Base-by-base conservation (phyloP, 306 rosid genomes). In the Luffa aegyptiaca region DNA sequence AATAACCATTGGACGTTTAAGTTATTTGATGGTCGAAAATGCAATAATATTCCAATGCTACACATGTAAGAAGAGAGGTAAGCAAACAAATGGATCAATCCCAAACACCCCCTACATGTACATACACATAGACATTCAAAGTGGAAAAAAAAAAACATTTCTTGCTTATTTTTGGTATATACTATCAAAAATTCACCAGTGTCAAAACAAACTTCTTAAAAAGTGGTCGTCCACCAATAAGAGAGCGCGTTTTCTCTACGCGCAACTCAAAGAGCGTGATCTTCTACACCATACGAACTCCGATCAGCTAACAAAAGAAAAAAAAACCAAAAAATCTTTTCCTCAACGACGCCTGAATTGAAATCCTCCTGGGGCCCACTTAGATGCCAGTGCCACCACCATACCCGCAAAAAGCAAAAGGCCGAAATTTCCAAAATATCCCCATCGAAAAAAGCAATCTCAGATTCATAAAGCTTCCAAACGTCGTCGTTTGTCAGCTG, bases 391-490 rank as follows among this genome's bases (percentile, higher is more conserved):
- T 57, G 63, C 63, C 39, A 11, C 68, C 68, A 33, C 49, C 16
- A 49, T 59, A 20, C 66, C 77, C 61, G 7, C 8, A 26, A 74
- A 13, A 73, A 75, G 65, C 31, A 46, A 65, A 65, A 21, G 13
- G 2, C 3, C 0, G 44, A 86, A 81, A 78, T 83, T 85, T 90
- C 69, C 77, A 79, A 73, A 89, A 39, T 64, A 85, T 68, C 88
- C 87, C 55, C 42, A 49, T 20, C 61, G 56, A 16, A 4, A 44
- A 68, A 17, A 18, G 36, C 17, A n/a, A 10, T 2, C 36, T 1
- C 2, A 17, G n/a, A n/a, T 26, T 46, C 42, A 48, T 21, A 72
- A 49, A 33, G 77, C 4, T 0, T 0, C 0, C 13, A 48, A 17
- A 73, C 61, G 78, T 8, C 61, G 61, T 49, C 77, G 77, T 51